A percentile compares a stretch with the other conserved stretches of the same genome.
phyloP scores from a whole-genome alignment of 225 moss, liverwort and hornwort genomes.

The Climacium dendroides region DNA sequence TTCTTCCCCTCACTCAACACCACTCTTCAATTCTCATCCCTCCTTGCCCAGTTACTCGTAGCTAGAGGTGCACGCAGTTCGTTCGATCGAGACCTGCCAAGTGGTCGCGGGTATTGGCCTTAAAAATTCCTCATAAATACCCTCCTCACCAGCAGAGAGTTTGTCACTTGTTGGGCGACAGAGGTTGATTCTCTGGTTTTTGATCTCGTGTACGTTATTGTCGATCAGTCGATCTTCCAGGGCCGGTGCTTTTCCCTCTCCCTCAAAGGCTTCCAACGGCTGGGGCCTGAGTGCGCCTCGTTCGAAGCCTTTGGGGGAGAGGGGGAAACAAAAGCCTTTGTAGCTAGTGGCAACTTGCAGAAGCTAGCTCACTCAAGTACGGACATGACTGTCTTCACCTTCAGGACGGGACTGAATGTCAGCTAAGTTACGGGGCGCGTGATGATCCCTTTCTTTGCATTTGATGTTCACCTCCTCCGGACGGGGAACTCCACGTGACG shows the following conservation, averaged over 20 bases:
- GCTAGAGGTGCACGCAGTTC: not conserved
- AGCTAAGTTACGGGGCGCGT: not conserved
- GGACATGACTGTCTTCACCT: not conserved
- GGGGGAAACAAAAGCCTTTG: conserved; percentile 15
- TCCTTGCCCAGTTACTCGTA: too few species aligned
- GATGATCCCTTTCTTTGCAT: too few species aligned
- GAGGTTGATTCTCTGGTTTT: not conserved
- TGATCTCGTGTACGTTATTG: not conserved
- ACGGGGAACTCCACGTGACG: not conserved
- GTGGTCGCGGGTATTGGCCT: not conserved
- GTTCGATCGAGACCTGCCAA: not conserved
- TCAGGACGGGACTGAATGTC: not conserved
- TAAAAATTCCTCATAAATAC: not conserved
- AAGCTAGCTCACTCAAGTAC: not conserved
- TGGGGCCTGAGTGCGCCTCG: not conserved
- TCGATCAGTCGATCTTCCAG: not conserved
- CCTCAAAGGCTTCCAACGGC: conserved; percentile 47
- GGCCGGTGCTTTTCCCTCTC: conserved; percentile 22
- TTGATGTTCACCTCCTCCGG: not conserved
- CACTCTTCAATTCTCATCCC: not conserved
- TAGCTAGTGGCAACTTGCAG: not conserved
- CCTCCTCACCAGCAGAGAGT: not conserved
- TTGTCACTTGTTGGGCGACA: not conserved
- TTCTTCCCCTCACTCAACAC: not conserved
- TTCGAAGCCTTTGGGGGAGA: conserved; percentile 28